Conservation (phyloP, 768 basidiomycete species). For the Pleurotus citrinopileatus region DNA sequence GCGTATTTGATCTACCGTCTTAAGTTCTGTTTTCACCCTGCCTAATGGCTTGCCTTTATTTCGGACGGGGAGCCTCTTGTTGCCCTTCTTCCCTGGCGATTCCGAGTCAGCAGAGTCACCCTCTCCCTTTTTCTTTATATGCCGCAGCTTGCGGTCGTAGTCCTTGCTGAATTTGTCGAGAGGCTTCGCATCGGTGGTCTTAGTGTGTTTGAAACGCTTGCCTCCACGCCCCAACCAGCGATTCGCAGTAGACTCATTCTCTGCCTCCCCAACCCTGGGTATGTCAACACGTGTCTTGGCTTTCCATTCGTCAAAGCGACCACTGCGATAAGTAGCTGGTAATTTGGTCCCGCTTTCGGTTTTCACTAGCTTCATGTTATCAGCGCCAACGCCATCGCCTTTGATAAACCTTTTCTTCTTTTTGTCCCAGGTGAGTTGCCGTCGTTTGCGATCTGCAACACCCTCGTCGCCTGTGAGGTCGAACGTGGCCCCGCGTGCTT, state of each 20-base stretch:
- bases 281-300: slow-evolving; percentile 68
- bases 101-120: slow-evolving; percentile 23
- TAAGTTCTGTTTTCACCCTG: slow-evolving; percentile 79
- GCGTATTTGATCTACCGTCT: slow-evolving; percentile 83
- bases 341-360: slow-evolving; percentile 91
- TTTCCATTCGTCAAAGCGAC: slow-evolving; percentile 96
- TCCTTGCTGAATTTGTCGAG: slow-evolving; percentile 69
- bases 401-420: slow-evolving; percentile 94
- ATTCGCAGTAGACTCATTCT: slow-evolving; percentile 40
- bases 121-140: slow-evolving; percentile 55
- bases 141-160: slow-evolving; percentile 73
- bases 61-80: slow-evolving; percentile 42
- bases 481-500: slow-evolving; percentile 76
- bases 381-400: slow-evolving; percentile 81
- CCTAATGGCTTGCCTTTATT: slow-evolving; percentile 58
- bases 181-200: slow-evolving; percentile 62
- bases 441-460: slow-evolving; percentile 51
- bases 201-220: slow-evolving; percentile 73
- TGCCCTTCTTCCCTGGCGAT: slow-evolving; percentile 20
- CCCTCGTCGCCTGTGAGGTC: slow-evolving; percentile 83
- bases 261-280: slow-evolving; percentile 82
- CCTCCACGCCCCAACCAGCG: slow-evolving; percentile 41
- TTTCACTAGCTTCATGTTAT: slow-evolving; percentile 91
- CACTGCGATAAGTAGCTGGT: slow-evolving; percentile 90
- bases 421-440: slow-evolving; percentile 87